Evolutionary conservation across 768 basidiomycete genomes (phyloP).

Genomic region (Suillus tomentosus): DNA sequence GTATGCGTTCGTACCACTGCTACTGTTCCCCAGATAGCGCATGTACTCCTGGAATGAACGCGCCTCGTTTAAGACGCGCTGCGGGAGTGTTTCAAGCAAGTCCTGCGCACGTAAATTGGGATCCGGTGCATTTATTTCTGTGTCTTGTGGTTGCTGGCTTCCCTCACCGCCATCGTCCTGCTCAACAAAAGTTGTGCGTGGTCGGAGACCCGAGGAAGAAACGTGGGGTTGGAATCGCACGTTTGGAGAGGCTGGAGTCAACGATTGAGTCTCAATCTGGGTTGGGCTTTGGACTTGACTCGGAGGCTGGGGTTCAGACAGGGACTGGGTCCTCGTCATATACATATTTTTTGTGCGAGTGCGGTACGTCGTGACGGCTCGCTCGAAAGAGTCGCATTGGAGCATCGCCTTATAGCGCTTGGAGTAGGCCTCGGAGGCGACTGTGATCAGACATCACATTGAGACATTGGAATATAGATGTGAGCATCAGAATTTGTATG

Average conservation of each 20-base stretch:
- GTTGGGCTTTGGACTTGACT: constrained; percentile 9
- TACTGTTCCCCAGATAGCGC: constrained; percentile 31
- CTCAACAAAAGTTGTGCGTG: not conserved
- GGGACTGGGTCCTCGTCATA: constrained; percentile 17
- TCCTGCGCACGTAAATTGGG: constrained; percentile 22
- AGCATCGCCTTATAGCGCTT: constrained; percentile 62
- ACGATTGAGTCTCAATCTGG: constrained; percentile 10
- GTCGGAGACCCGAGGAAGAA: not conserved
- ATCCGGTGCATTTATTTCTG: not conserved
- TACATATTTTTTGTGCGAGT: constrained; percentile 24
- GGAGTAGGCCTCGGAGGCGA: constrained; percentile 67
- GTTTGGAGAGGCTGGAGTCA: constrained; percentile 3
- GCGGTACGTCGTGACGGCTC: constrained; percentile 48
- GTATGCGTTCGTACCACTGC: constrained; percentile 13
- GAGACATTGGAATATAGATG: not conserved
- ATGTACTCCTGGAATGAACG: constrained; percentile 44
- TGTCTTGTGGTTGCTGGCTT: not conserved
- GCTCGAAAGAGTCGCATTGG: constrained; percentile 45
- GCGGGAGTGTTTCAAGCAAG: constrained; percentile 42
- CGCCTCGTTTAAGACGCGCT: constrained; percentile 38
- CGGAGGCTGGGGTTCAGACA: not conserved
- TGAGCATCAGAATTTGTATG: not conserved
- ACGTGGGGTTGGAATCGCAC: constrained; percentile 10
- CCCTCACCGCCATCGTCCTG: not conserved
- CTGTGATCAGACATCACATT: constrained; percentile 31